phyloP scores from a whole-genome alignment of 2,329 filamentous ascomycete species.

The Aspergillus neotritici region DNA sequence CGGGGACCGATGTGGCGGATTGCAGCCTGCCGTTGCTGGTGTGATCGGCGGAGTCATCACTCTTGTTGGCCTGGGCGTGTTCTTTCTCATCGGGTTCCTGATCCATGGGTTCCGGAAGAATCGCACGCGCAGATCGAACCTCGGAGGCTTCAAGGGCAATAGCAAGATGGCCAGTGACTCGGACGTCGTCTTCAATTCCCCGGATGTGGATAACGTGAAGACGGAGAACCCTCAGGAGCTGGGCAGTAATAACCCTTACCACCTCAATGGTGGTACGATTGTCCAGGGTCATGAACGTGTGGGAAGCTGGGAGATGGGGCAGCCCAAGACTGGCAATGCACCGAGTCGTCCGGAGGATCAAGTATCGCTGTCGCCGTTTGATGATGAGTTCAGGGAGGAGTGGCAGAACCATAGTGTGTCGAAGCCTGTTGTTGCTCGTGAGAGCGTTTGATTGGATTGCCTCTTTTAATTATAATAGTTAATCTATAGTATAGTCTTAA shows the following conservation, averaged over 20 bases:
- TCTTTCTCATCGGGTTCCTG: constrained; percentile 38
- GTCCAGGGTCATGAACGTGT: constrained; percentile 47
- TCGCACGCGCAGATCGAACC: constrained; percentile 33
- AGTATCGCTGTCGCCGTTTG: constrained; percentile 36
- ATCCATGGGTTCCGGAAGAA: constrained; percentile 45
- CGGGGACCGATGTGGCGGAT: constrained; percentile 11
- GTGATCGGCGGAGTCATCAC: constrained; percentile 53
- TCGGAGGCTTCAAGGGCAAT: constrained; percentile 54
- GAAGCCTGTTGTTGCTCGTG: constrained; percentile 42
- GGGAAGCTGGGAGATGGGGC: constrained; percentile 54
- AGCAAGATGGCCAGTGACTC: constrained; percentile 51
- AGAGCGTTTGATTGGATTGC: constrained; percentile 42
- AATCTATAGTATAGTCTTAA: not conserved
- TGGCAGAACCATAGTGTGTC: constrained; percentile 33
- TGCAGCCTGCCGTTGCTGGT: constrained; percentile 47
- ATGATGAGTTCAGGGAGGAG: constrained; percentile 40
- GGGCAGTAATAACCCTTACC: constrained; percentile 8
- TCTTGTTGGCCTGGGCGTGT: constrained; percentile 41
- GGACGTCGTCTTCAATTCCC: constrained; percentile 43
- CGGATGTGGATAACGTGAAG: constrained; percentile 37
- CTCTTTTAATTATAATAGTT: not conserved
- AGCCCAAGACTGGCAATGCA: constrained; percentile 24
- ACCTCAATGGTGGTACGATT: constrained; percentile 5
- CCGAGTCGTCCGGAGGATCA: constrained; percentile 12
- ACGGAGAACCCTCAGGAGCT: constrained; percentile 27